Base-by-base conservation (phyloP, 2,329 filamentous ascomycete genomes). In the Exophiala lecanii-corni region DNA sequence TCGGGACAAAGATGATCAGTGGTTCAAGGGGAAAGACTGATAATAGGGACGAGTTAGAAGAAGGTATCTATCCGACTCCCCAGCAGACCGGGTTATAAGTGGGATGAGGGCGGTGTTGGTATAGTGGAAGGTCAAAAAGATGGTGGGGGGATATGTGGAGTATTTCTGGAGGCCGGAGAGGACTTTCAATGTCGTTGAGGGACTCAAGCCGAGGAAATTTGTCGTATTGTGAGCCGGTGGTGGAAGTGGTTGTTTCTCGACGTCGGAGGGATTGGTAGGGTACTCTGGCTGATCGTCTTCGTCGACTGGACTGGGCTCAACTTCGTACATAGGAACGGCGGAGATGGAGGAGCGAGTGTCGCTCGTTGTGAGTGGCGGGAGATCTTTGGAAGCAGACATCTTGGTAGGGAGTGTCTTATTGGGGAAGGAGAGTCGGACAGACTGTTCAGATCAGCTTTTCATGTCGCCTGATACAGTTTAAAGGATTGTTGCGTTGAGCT, bases 41-140 rank as follows among this genome's bases (percentile, higher is more conserved):
- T 97, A 97, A 63, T 92, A 81, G 36, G 94, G 89, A 49, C 91
- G 81, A 19, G 89, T 89, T 63, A 95, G 86, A 52, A 97, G 82
- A 36, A 97, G 81, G 65, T 89, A 94, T 37, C 81, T 81, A 61
- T 96, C 89, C 47, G 85, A 85, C 39, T 80, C 76, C 6, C 82
- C 70, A 5, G 92, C 78, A 34, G 84, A 87, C 44, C 74, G 78
- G 30, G 85, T 87, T 37, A 82, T 56, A 26, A 92, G 77, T 0
- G 88, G 89, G 52, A 94, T 82, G 32, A 94, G 63, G 5, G 86
- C 86, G 23, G 87, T 91, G 57, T 89, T 94, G 57, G 81, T 74
- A 50, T 92, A 71, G 68, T 94, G 89, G 44, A 92, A 73, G 20
- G 79, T 73, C 23, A 83, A 75, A 68, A 91, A 94, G 53, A 86